Evolutionary conservation across 495 filamentous ascomycete genomes (phyloP).

Genomic region (Daldinia bambusicola): DNA sequence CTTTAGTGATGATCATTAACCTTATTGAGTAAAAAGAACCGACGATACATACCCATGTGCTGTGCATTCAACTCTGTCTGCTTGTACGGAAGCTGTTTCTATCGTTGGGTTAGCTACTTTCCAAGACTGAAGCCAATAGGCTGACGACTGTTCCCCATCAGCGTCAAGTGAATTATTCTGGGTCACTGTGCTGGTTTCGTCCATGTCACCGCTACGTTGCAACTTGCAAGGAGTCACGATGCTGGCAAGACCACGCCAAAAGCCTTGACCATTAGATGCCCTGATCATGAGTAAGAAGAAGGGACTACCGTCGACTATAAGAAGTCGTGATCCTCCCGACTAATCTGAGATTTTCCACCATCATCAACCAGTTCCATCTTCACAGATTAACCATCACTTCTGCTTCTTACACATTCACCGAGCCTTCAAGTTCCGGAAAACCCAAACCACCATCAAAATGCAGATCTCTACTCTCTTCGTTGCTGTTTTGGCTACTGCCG

Average conservation of each 20-base stretch:
- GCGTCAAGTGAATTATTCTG: not conserved
- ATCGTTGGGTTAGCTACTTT: not conserved
- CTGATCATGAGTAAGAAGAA: not conserved
- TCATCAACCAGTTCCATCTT: conserved; percentile 31
- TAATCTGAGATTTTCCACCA: conserved; percentile 32
- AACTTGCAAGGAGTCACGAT: conserved; percentile 20
- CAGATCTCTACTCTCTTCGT: conserved; percentile 52
- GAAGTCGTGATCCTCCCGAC: conserved; percentile 21
- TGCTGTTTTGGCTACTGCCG: conserved; percentile 47
- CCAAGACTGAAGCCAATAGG: not conserved
- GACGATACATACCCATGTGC: conserved; percentile 15
- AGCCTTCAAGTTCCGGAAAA: conserved; percentile 39
- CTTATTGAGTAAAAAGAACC: conserved; percentile 17
- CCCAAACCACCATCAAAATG: conserved; percentile 50
- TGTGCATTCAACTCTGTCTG: conserved; percentile 21
- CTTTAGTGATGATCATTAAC: conserved; percentile 29
- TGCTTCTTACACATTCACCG: conserved; percentile 37
- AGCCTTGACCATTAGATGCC: conserved; percentile 7
- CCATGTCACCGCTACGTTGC: conserved; percentile 26
- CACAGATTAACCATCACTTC: conserved; percentile 32
- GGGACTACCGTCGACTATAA: conserved; percentile 39
- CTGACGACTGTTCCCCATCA: not conserved
- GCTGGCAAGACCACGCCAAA: conserved; percentile 11
- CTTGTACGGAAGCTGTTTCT: conserved; percentile 3
- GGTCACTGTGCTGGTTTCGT: conserved; percentile 1